Conservation (phyloP, 495 filamentous ascomycete genomes). For the Xylaria telfairii region DNA sequence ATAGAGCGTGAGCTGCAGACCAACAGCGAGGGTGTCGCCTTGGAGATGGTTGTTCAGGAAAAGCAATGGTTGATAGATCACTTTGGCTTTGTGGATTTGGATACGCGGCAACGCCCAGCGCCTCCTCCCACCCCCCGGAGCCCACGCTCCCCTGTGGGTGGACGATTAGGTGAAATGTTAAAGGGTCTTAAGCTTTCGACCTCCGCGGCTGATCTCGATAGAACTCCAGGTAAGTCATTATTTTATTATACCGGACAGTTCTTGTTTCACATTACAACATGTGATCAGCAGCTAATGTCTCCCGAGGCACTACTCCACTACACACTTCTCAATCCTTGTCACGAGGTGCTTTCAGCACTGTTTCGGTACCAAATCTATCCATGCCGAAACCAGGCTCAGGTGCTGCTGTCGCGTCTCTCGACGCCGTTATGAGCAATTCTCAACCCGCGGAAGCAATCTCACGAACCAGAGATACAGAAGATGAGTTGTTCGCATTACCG, state of each 20-base stretch:
- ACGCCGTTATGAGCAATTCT: slow-evolving; percentile 51
- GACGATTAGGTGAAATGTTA: slow-evolving; percentile 75
- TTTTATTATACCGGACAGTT: not conserved
- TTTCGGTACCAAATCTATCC: slow-evolving; percentile 50
- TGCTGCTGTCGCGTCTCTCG: slow-evolving; percentile 48
- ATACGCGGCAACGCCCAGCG: slow-evolving; percentile 37
- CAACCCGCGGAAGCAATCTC: slow-evolving; percentile 39
- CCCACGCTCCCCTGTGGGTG: slow-evolving; percentile 68
- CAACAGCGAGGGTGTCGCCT: slow-evolving; percentile 77
- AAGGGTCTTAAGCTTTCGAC: slow-evolving; percentile 78
- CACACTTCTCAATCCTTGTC: slow-evolving; percentile 26
- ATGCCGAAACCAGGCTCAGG: slow-evolving; percentile 42
- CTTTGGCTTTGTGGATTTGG: slow-evolving; percentile 64
- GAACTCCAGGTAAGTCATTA: slow-evolving; percentile 34
- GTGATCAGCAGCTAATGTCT: not conserved
- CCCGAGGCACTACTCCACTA: slow-evolving; percentile 2
- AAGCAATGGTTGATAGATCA: slow-evolving; percentile 81
- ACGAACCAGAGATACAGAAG: slow-evolving; percentile 59
- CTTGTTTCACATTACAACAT: not conserved
- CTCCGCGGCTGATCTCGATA: slow-evolving; percentile 63
- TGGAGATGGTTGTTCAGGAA: slow-evolving; percentile 81
- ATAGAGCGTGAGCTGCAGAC: slow-evolving; percentile 65
- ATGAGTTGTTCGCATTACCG: slow-evolving; percentile 80
- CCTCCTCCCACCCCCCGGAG: slow-evolving; percentile 39
- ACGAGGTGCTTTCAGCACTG: slow-evolving; percentile 53